Conservation (phyloP, 139 green algal genomes). For the Helicosporidium sp. region DNA sequence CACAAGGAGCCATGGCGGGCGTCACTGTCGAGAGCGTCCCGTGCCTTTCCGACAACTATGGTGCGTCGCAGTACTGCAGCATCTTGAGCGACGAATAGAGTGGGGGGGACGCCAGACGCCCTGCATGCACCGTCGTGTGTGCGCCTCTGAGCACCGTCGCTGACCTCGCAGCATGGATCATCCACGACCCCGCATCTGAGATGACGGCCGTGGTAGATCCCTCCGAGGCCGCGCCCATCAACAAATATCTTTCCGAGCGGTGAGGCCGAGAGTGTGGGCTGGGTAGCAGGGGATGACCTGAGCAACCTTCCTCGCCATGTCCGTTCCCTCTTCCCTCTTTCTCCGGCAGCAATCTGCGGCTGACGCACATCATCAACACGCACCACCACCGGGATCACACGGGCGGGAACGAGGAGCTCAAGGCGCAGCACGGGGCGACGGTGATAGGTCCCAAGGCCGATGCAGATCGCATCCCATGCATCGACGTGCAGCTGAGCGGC, state of each 20-base stretch:
- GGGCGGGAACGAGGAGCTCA: slow-evolving; percentile 21
- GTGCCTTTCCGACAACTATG: slow-evolving; percentile 4
- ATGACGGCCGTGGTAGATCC: slow-evolving; percentile 66
- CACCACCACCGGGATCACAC: slow-evolving; percentile 36
- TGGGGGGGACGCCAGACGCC: no score
- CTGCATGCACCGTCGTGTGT: no score
- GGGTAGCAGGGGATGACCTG: no score
- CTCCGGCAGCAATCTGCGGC: slow-evolving; percentile 15
- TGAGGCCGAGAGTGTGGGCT: no score
- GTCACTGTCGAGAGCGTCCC: slow-evolving; percentile 17
- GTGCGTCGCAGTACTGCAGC: no score
- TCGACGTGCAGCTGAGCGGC: slow-evolving; percentile 49
- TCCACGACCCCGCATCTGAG: slow-evolving; percentile 29
- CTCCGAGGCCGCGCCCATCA: slow-evolving; percentile 42
- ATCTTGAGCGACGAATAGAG: no score
- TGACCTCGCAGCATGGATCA: slow-evolving; percentile 38
- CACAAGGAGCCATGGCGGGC: not conserved
- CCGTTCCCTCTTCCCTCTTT: no score
- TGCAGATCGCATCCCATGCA: slow-evolving; percentile 54
- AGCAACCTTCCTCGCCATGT: no score
- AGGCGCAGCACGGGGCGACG: slow-evolving; percentile 13
- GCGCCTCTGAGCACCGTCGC: no score
- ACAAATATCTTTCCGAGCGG: no score
- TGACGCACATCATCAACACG: slow-evolving; percentile 68
- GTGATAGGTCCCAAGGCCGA: slow-evolving; percentile 45